phyloP scores from a whole-genome alignment of 176 grass and related monocot genomes.

The Dendrocalamus sinicus region DNA sequence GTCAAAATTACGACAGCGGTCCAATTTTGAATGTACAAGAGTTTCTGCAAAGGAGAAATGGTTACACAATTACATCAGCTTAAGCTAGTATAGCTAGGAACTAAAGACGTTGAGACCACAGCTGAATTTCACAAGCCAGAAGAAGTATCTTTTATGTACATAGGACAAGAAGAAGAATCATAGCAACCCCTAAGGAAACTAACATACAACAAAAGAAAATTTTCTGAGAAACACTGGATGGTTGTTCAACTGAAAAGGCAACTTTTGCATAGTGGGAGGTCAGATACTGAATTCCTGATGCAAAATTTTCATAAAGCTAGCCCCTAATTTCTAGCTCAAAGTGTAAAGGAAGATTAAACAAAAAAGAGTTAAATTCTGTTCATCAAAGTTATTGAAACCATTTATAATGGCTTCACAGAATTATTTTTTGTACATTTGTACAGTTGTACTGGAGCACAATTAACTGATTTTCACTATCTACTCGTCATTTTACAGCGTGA shows the following conservation, averaged over 20 bases:
- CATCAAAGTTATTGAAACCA: background rate
- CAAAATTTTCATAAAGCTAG: background rate
- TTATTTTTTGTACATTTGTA: background rate
- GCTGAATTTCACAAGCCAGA: too few species aligned
- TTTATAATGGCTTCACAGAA: background rate
- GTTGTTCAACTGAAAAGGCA: background rate
- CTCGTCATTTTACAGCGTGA: background rate
- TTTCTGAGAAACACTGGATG: too few species aligned
- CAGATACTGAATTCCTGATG: background rate
- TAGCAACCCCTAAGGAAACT: too few species aligned
- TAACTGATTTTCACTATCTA: background rate
- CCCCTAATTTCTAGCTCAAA: background rate
- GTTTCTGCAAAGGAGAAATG: slow-evolving; percentile 55
- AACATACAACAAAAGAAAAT: too few species aligned
- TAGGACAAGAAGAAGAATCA: too few species aligned
- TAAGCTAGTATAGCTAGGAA: background rate
- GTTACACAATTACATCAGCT: background rate
- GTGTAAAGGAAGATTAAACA: background rate
- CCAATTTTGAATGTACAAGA: slow-evolving; percentile 60
- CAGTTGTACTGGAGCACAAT: background rate
- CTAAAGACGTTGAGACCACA: too few species aligned
- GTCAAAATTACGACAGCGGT: slow-evolving; percentile 45
- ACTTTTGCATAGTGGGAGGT: background rate
- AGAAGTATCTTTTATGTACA: too few species aligned
- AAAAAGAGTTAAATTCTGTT: background rate